Conservation (phyloP, 2,329 filamentous ascomycete species). For the Nemania sp. region DNA sequence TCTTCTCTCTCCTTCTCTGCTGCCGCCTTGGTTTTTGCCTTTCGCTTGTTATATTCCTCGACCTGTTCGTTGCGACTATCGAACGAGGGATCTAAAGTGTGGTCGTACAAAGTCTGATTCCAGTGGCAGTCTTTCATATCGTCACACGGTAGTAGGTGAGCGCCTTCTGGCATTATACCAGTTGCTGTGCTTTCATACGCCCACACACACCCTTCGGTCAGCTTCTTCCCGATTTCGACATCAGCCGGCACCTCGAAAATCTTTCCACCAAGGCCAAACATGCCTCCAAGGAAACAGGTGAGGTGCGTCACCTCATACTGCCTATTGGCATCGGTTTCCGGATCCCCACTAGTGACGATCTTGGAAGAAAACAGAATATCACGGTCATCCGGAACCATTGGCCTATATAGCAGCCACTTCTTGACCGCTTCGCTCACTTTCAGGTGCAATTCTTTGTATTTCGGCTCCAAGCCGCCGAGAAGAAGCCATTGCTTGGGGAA, state of each 20-base stretch:
- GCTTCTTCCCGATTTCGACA: slow-evolving; percentile 64
- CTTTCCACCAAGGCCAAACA: slow-evolving; percentile 69
- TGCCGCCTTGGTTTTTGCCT: slow-evolving; percentile 25
- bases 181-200: slow-evolving; percentile 64
- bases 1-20: slow-evolving; percentile 35
- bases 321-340: slow-evolving; percentile 45
- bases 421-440: slow-evolving; percentile 69
- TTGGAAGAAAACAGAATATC: slow-evolving; percentile 78
- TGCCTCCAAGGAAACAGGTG: slow-evolving; percentile 71
- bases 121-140: slow-evolving; percentile 55
- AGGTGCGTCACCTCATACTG: slow-evolving; percentile 67
- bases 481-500: slow-evolving; percentile 75
- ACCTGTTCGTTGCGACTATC: slow-evolving; percentile 46
- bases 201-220: slow-evolving; percentile 73
- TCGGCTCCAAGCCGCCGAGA: slow-evolving; percentile 72
- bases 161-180: slow-evolving; percentile 69
- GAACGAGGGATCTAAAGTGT: slow-evolving; percentile 52
- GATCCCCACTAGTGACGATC: slow-evolving; percentile 52
- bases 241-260: slow-evolving; percentile 64
- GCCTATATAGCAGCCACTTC: slow-evolving; percentile 75
- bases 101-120: slow-evolving; percentile 56
- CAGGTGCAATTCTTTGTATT: slow-evolving; percentile 75
- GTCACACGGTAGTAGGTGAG: slow-evolving; percentile 55
- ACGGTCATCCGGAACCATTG: slow-evolving; percentile 69
- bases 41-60: slow-evolving; percentile 38